Evolutionary conservation across 345 rosid species (phyloP).

Genomic region (Linum lewisii): DNA sequence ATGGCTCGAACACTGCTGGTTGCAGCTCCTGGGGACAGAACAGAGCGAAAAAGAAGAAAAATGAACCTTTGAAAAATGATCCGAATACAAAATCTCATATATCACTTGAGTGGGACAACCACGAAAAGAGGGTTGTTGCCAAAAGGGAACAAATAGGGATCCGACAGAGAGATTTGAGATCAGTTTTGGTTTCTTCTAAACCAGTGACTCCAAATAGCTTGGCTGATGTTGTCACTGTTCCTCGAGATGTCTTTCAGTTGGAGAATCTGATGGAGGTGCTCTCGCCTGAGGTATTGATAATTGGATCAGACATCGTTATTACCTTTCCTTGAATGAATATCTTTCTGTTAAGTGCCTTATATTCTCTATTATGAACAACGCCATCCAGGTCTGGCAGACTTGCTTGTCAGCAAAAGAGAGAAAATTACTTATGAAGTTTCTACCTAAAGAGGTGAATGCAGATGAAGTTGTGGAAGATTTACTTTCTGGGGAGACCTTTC

Average conservation of each 20-base stretch:
- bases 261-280: constrained; percentile 58
- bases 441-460: constrained; percentile 52
- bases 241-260: constrained; percentile 60
- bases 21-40: constrained; percentile 44
- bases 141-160: constrained; percentile 81
- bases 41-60: constrained; percentile 58
- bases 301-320: constrained; percentile 2
- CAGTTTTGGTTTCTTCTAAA: constrained; percentile 31
- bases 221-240: constrained; percentile 62
- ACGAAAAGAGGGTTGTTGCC: constrained; percentile 51
- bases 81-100: constrained; percentile 51
- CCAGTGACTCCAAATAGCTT: constrained; percentile 29
- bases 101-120: constrained; percentile 79
- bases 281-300: constrained; percentile 51
- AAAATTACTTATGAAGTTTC: constrained; percentile 58
- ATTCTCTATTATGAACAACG: constrained; percentile 8
- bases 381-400: constrained; percentile 58
- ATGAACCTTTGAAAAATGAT: constrained; percentile 31
- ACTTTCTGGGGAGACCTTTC: constrained; percentile 67
- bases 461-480: constrained; percentile 48
- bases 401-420: constrained; percentile 64
- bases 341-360: constrained; percentile 2
- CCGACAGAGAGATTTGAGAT: constrained; percentile 52
- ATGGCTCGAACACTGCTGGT: constrained; percentile 47
- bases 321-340: not conserved